These are phyloP conservation scores for Hyphodiscus hymeniophilus DNA, from an alignment of 495 filamentous ascomycete genomes.

Conservation along the genomic window DNA sequence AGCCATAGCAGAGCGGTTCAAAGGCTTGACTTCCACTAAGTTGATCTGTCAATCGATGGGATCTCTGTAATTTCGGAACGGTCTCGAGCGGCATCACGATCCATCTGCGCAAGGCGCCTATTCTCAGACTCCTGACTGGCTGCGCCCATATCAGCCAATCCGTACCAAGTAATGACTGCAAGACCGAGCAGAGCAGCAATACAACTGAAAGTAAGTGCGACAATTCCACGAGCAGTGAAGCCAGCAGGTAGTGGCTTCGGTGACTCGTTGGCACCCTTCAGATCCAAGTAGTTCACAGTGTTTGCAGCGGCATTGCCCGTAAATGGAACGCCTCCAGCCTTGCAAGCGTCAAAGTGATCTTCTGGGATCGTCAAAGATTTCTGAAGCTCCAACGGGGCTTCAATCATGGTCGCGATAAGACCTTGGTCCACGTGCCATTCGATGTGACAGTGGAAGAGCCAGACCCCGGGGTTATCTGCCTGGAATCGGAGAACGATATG, in stretches of 20 bases:
- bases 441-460: conserved; percentile 56
- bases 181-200: conserved; percentile 67
- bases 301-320: conserved; percentile 74
- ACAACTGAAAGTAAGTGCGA: conserved; percentile 65
- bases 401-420: conserved; percentile 35
- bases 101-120: conserved; percentile 9
- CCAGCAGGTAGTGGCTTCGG: conserved; percentile 54
- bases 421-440: conserved; percentile 53
- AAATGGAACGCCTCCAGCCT: conserved; percentile 34
- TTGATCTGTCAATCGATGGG: background rate
- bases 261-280: conserved; percentile 50
- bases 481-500: conserved; percentile 61
- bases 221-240: conserved; percentile 63
- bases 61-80: background rate
- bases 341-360: conserved; percentile 56
- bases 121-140: conserved; percentile 14
- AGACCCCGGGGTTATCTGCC: conserved; percentile 57
- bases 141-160: conserved; percentile 20
- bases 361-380: conserved; percentile 49
- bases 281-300: conserved; percentile 50
- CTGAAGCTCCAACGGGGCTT: conserved; percentile 46
- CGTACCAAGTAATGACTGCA: conserved; percentile 54
- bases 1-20: background rate
- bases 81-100: background rate
- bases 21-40: background rate